Base-by-base conservation (phyloP, 148 eudicot species). In the Pharnaceum exiguum region DNA sequence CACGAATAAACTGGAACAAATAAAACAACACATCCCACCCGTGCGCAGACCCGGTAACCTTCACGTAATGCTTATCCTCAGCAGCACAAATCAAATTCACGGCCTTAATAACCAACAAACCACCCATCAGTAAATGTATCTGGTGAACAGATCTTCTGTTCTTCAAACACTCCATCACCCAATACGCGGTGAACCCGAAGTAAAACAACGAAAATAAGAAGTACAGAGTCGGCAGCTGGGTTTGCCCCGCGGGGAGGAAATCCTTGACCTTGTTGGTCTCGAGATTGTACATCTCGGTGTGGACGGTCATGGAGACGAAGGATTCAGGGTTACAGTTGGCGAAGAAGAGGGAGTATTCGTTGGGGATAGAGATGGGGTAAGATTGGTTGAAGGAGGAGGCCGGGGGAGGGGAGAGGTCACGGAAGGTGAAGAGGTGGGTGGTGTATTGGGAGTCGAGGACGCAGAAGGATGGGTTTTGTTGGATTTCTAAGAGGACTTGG, bases 11-110 rank as follows among this genome's bases (percentile, higher is more conserved):
- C 75, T 91, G 98, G 50, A 91, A 91, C 21, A 87, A 37, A 43
- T 91, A 91, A 38, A 91, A 91, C 76, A 87, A 54, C 3, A 91
- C 87, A 69, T 91, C 96, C 96, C 98, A 91, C 0, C 98, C 98
- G 18, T 93, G 98, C 0, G 96, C 86, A 2, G 91, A 85, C 2
- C 98, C 98, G 0, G 98, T 85, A 4, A 83, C 89, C 67, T 93
- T 93, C 11, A 93, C 96, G 57, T 85, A 93, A 61, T 93, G 96
- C 55, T 88, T 93, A 61, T 88, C 94, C 76, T 88, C 98, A 0
- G 96, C 96, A 0, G 96, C 98, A 51, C 85, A 88, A 13, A 93
- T 76, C 66, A 93, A 57, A 35, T 93, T 93, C 64, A 93, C 32
- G 0, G 96, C 98, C 59, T 93, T 93, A 71, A 93, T 73, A 1